Evolutionary conservation across 106 monocot genomes (phyloP).

Genomic region (Chionographis japonica): DNA sequence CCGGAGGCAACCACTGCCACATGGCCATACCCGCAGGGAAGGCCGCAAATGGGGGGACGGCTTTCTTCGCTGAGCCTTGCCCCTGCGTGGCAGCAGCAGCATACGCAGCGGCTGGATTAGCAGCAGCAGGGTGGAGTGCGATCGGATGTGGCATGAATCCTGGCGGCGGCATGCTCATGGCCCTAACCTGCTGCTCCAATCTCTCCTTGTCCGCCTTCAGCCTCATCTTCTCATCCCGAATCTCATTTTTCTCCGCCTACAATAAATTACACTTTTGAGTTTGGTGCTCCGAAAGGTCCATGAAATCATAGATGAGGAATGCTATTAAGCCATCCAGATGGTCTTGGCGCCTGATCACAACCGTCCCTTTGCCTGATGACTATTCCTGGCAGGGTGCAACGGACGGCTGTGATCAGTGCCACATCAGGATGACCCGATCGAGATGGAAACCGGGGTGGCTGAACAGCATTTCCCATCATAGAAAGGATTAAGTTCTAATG

Average conservation of each 20-base stretch:
- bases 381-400: too few relatives aligned
- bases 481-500: too few relatives aligned
- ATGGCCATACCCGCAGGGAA: conserved; percentile 37
- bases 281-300: too few relatives aligned
- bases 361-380: too few relatives aligned
- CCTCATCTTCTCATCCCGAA: conserved; percentile 70
- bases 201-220: conserved; percentile 70
- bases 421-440: too few relatives aligned
- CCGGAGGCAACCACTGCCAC: conserved; percentile 64
- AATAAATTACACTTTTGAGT: neutral
- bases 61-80: conserved; percentile 17
- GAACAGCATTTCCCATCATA: too few relatives aligned
- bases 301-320: too few relatives aligned
- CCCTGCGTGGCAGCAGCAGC: neutral
- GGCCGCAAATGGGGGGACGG: conserved; percentile 8
- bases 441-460: too few relatives aligned
- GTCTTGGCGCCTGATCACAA: too few relatives aligned
- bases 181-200: conserved; percentile 72
- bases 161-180: conserved; percentile 43
- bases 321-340: too few relatives aligned
- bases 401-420: too few relatives aligned
- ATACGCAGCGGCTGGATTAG: conserved; percentile 12
- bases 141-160: conserved; percentile 48
- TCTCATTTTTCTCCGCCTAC: conserved; percentile 76
- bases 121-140: conserved; percentile 35